Conservation (phyloP, 2,329 filamentous ascomycete genomes). For the Sporothrix mexicana region DNA sequence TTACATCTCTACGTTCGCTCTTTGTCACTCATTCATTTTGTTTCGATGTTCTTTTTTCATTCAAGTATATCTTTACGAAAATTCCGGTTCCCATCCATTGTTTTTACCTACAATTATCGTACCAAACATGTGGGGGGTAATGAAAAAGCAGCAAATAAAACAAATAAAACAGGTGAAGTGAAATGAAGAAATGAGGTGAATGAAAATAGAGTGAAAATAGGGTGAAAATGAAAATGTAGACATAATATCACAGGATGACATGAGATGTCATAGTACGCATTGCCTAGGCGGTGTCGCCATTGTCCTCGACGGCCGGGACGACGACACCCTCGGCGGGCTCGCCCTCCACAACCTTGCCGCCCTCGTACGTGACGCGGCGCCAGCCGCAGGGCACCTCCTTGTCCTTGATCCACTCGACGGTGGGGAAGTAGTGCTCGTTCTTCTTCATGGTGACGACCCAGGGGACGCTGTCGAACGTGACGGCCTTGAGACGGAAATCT, state of each 20-base stretch:
- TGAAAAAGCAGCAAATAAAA: background rate
- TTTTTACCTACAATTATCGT: conserved; percentile 21
- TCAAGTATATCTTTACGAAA: background rate
- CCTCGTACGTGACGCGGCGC: conserved; percentile 67
- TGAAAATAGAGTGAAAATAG: no score
- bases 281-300: conserved; percentile 42
- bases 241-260: no score
- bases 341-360: conserved; percentile 58
- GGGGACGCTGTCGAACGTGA: conserved; percentile 97
- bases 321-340: conserved; percentile 59
- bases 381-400: conserved; percentile 63
- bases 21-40: background rate
- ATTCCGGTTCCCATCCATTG: conserved; percentile 3
- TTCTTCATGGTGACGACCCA: conserved; percentile 99
- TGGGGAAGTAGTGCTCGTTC: conserved; percentile 93
- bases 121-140: background rate
- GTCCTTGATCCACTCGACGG: conserved; percentile 73
- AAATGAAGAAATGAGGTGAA: background rate
- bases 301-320: conserved; percentile 49
- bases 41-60: background rate
- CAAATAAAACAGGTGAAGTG: background rate
- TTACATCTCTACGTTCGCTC: no score
- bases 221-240: no score
- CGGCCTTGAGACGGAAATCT: conserved; percentile 95
- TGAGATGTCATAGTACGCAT: no score